Evolutionary conservation across 2,329 filamentous ascomycete genomes (phyloP).

Genomic region (Aspergillus ochraceoroseus): DNA sequence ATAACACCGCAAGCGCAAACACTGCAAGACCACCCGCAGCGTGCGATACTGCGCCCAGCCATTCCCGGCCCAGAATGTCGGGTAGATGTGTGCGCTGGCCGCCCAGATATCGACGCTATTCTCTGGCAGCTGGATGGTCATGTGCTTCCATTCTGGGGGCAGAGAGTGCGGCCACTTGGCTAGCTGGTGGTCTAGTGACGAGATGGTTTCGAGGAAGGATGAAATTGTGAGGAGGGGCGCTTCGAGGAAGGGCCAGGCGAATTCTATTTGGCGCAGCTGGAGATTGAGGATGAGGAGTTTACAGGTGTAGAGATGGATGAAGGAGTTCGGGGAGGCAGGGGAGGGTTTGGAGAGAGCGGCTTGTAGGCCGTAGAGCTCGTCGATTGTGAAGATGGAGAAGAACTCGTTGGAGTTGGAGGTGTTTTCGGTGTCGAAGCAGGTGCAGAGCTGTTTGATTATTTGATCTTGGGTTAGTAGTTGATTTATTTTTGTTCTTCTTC

Average conservation of each 20-base stretch:
- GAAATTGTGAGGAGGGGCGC: too few species aligned
- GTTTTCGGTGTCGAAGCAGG: constrained; percentile 5
- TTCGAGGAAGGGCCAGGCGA: too few species aligned
- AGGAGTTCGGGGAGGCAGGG: too few species aligned
- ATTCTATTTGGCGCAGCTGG: constrained; percentile 2
- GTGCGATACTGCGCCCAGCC: constrained; percentile 10
- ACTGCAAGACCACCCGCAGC: constrained; percentile 4
- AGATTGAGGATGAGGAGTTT: constrained; percentile 6
- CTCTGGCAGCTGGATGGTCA: constrained; percentile 3
- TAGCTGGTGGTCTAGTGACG: constrained; percentile 2
- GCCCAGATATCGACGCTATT: constrained; percentile 3
- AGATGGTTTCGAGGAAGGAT: constrained; percentile 1
- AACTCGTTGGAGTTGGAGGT: too few species aligned
- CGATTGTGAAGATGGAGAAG: constrained; percentile 7
- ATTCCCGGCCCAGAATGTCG: constrained; percentile 4
- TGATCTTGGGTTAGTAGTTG: too few species aligned
- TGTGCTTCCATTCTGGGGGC: constrained; percentile 1
- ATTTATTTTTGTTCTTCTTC: background rate
- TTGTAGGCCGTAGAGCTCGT: constrained; percentile 5
- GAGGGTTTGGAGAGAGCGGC: constrained; percentile 1
- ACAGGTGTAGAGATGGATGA: constrained; percentile 5
- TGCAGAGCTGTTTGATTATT: constrained; percentile 4
- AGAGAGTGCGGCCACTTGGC: constrained; percentile 4
- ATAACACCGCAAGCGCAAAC: constrained; percentile 7
- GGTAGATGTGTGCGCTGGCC: constrained; percentile 4